A percentile compares a stretch with the other conserved stretches of the same genome.
Evolutionary conservation across 208 protist species (phyloP).

Genomic region (Acanthamoeba triangularis): DNA sequence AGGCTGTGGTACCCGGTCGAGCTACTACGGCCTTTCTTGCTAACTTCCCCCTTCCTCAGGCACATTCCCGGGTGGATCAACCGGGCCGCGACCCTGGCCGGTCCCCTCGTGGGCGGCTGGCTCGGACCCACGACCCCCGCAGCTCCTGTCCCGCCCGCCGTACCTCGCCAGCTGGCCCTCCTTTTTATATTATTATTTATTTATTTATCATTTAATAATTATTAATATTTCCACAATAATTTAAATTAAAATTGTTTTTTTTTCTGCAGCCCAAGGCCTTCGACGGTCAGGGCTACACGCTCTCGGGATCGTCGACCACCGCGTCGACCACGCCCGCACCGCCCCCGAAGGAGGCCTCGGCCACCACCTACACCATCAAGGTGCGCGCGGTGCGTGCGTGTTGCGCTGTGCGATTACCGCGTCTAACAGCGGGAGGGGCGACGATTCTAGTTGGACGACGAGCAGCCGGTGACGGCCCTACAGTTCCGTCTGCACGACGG

Average conservation of each 20-base stretch:
- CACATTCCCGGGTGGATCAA: slow-evolving; percentile 26
- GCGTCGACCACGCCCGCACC: not conserved
- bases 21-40: not conserved
- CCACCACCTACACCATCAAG: not conserved
- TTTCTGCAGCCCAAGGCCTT: not conserved
- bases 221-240: slow-evolving; percentile 2
- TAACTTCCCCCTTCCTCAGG: not conserved
- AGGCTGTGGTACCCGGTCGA: too few relatives aligned
- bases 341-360: not conserved
- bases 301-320: not conserved
- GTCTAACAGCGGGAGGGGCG: not conserved
- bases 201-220: too few relatives aligned
- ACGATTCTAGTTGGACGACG: not conserved
- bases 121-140: not conserved
- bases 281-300: slow-evolving; percentile 6
- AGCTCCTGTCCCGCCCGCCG: not conserved
- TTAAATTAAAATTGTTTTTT: not conserved
- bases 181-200: not conserved
- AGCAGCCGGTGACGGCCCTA: not conserved
- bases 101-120: not conserved
- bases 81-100: not conserved
- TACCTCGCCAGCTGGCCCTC: not conserved
- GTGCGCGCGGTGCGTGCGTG: not conserved
- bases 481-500: slow-evolving; percentile 55
- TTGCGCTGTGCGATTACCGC: not conserved